Evolutionary conservation across 495 filamentous ascomycete species (phyloP).

Genomic region (Penicillium taxi): DNA sequence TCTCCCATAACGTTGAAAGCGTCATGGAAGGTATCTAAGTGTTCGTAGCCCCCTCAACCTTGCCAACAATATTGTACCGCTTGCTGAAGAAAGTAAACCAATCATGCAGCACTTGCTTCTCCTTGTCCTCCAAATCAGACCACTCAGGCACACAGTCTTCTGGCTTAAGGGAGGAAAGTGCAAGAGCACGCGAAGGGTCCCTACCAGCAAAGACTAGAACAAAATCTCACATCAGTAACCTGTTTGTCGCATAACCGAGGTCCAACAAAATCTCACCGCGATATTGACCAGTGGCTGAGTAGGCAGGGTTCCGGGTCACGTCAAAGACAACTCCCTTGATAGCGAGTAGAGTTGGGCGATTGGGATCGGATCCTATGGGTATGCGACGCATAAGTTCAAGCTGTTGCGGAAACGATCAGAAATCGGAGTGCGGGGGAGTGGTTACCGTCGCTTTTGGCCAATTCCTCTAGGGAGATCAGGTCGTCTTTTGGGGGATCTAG

Average conservation of each 20-base stretch:
- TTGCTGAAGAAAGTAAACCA: conserved; percentile 96
- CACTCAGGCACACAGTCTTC: conserved; percentile 81
- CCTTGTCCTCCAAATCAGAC: conserved; percentile 77
- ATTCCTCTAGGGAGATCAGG: conserved; percentile 62
- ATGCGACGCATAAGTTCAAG: neutral
- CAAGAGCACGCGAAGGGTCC: conserved; percentile 86
- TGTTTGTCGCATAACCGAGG: neutral
- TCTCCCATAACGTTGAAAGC: neutral
- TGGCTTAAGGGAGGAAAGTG: conserved; percentile 71
- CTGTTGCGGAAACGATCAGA: neutral
- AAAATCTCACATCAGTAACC: conserved; percentile 11
- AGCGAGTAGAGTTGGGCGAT: conserved; percentile 75
- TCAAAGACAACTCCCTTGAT: conserved; percentile 97
- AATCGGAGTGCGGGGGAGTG: neutral
- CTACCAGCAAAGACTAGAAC: conserved; percentile 83
- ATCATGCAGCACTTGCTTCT: conserved; percentile 76
- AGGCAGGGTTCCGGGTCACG: conserved; percentile 77
- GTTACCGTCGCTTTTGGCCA: conserved; percentile 76
- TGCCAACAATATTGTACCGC: conserved; percentile 86
- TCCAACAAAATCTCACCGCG: conserved; percentile 50
- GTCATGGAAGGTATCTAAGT: conserved; percentile 8
- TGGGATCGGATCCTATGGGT: conserved; percentile 48
- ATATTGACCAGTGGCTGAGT: conserved; percentile 76
- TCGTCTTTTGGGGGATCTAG: conserved; percentile 86
- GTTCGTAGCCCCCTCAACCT: conserved; percentile 49